Base-by-base conservation (phyloP, 2,329 filamentous ascomycete species). In the Fusarium paranaense region DNA sequence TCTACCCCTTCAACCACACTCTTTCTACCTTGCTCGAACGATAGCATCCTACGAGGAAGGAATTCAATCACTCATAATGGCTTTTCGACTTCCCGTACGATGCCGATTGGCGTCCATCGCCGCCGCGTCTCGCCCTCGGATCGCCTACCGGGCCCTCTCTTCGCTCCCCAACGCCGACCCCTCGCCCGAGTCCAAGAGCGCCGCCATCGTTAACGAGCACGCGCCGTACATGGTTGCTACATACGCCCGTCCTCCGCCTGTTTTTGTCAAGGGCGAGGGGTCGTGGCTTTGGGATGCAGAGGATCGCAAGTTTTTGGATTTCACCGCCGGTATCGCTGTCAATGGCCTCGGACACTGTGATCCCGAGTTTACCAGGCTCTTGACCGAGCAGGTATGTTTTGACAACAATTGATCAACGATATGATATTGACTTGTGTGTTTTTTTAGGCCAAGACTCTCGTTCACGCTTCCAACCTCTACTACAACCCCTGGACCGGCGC, bases 401-500 rank as follows among this genome's bases (percentile, higher is more conserved):
- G 45, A 27, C 27, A 25, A 2, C 18, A 14, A 22, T 8, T 6
- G 27, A 14, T 18, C 10, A 18, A 78, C 30, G 9, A 4, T 22
- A 8, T 38, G 3, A 9, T 30, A n/a, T 7, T 52, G 2, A 52
- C 6, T 52, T 27, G 14, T 25, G 14, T 38, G 22, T 2, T 4
- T 18, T 1, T 18, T 1, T 67, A 90, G 90, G 88, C 92, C 33
- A 87, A 92, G 79, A 95, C 92, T 9, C 90, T 99, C 59, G 89
- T 98, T 66, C 97, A 99, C 83, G 93, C 94, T 56, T 98, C 95
- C 13, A 99, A 99, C 83, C 90, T 99, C 22, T 99, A 98, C 88
- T 94, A 98, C 85, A 99, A 98, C 84, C 93, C 93, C 2, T 98
- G 97, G 94, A 98, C 94, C 2, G 96, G 96, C 35, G 91, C 93